A percentile compares a stretch with the other conserved stretches of the same genome.
These are phyloP conservation scores for Erodium chrysanthum DNA, from an alignment of 441 rosid genomes.

Conservation along the genomic window DNA sequence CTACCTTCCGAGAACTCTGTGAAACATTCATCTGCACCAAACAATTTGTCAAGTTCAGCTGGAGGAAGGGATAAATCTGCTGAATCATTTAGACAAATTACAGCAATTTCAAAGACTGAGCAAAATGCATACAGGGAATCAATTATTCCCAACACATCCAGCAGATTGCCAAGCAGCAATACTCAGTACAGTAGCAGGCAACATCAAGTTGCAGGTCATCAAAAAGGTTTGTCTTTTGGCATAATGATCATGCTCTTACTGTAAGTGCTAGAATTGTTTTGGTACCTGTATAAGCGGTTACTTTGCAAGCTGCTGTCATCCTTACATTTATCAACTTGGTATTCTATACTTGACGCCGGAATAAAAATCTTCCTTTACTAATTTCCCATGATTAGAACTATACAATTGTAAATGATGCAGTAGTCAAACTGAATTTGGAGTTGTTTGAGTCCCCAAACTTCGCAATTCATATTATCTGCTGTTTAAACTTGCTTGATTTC, in stretches of 20 bases:
- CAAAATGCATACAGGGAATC: conserved; percentile 31
- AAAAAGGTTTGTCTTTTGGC: conserved; percentile 39
- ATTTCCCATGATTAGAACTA: not conserved
- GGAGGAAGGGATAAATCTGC: conserved; percentile 41
- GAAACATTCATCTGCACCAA: conserved; percentile 29
- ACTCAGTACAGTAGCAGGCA: conserved; percentile 50
- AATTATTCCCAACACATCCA: conserved; percentile 33
- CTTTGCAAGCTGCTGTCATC: not conserved
- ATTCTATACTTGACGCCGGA: not conserved
- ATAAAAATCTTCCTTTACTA: not conserved
- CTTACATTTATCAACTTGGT: not conserved
- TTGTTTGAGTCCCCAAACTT: not conserved
- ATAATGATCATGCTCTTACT: not conserved
- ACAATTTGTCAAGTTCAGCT: conserved; percentile 33
- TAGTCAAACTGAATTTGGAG: not conserved
- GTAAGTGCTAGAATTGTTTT: not conserved
- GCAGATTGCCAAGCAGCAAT: conserved; percentile 36
- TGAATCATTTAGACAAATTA: conserved; percentile 36
- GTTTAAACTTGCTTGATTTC: not conserved
- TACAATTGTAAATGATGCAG: not conserved
- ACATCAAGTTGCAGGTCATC: conserved; percentile 51
- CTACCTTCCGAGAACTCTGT: conserved; percentile 41
- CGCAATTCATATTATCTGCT: not conserved
- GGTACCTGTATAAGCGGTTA: not conserved
- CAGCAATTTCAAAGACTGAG: too few relatives aligned